These are phyloP conservation scores for Coniophora puteana DNA, from an alignment of 1,284 basidiomycete genomes.

Conservation along the genomic window DNA sequence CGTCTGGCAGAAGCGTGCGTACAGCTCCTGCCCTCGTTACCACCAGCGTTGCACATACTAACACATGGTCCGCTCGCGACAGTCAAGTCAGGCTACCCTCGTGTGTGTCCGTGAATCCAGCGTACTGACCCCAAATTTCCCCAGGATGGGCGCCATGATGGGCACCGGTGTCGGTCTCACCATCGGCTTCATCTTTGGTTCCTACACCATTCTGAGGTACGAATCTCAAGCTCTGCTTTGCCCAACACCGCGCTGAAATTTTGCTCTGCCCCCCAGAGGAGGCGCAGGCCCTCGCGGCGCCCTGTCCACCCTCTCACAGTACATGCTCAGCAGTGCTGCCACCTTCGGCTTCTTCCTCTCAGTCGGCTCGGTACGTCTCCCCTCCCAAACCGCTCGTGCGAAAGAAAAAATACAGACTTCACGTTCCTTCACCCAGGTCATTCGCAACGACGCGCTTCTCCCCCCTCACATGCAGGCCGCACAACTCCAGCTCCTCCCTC, in stretches of 20 bases:
- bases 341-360: constrained; percentile 85
- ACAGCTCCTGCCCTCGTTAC: not conserved
- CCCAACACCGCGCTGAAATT: constrained; percentile 1
- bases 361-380: constrained; percentile 67
- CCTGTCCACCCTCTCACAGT: constrained; percentile 86
- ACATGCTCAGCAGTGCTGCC: constrained; percentile 90
- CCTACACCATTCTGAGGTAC: constrained; percentile 85
- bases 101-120: not conserved
- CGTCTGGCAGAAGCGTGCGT: constrained; percentile 73
- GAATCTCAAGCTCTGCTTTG: constrained; percentile 16
- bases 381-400: not conserved
- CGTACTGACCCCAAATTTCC: constrained; percentile 6
- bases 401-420: constrained; percentile 11
- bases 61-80: constrained; percentile 16
- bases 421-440: constrained; percentile 48
- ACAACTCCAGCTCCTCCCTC: constrained; percentile 49
- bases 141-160: constrained; percentile 91
- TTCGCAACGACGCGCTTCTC: constrained; percentile 62
- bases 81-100: constrained; percentile 45
- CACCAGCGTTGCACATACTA: not conserved
- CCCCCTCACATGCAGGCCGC: constrained; percentile 59
- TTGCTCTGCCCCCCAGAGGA: constrained; percentile 56
- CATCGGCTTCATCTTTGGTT: constrained; percentile 95
- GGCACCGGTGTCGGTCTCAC: constrained; percentile 90
- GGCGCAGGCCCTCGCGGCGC: constrained; percentile 86